Percentiles rank a stretch among this genome's conserved stretches.
Conservation (phyloP, 2,329 filamentous ascomycete species). For the Alternaria rosae region DNA sequence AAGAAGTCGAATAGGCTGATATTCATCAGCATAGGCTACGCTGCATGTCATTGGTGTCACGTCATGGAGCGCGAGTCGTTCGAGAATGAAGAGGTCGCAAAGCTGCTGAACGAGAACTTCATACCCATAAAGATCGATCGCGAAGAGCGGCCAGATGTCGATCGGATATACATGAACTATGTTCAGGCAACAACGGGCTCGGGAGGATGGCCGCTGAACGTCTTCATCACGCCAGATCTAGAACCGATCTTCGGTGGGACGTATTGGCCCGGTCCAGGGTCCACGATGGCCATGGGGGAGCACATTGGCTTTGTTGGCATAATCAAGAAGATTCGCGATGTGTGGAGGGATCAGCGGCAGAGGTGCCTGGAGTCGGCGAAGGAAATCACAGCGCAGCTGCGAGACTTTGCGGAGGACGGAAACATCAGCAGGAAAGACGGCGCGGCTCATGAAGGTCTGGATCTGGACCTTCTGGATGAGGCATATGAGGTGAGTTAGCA, state of each 20-base stretch:
- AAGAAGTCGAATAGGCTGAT: constrained; percentile 84
- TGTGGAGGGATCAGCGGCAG: constrained; percentile 85
- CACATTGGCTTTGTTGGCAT: constrained; percentile 84
- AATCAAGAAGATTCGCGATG: constrained; percentile 74
- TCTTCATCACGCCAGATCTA: constrained; percentile 93
- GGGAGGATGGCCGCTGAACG: constrained; percentile 93
- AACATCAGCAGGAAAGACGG: constrained; percentile 62
- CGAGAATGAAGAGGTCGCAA: constrained; percentile 79
- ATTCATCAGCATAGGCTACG: constrained; percentile 94
- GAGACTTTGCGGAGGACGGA: constrained; percentile 88
- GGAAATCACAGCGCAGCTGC: constrained; percentile 80
- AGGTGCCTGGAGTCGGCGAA: constrained; percentile 83
- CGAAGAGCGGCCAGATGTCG: constrained; percentile 92
- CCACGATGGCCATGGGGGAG: constrained; percentile 56
- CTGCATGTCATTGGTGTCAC: constrained; percentile 90
- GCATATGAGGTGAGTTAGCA: constrained; percentile 66
- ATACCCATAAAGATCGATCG: constrained; percentile 92
- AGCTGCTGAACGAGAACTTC: constrained; percentile 84
- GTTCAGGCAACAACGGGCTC: constrained; percentile 89
- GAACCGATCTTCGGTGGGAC: constrained; percentile 96
- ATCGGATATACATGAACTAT: constrained; percentile 98
- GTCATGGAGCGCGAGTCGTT: constrained; percentile 95
- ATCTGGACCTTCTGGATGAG: constrained; percentile 90
- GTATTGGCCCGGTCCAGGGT: constrained; percentile 87
- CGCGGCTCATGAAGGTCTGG: constrained; percentile 72